Evolutionary conservation across 2,329 filamentous ascomycete genomes (phyloP), one percentile per base, ranked within the genome.

Genomic region (Ramularia collo-cygni): DNA sequence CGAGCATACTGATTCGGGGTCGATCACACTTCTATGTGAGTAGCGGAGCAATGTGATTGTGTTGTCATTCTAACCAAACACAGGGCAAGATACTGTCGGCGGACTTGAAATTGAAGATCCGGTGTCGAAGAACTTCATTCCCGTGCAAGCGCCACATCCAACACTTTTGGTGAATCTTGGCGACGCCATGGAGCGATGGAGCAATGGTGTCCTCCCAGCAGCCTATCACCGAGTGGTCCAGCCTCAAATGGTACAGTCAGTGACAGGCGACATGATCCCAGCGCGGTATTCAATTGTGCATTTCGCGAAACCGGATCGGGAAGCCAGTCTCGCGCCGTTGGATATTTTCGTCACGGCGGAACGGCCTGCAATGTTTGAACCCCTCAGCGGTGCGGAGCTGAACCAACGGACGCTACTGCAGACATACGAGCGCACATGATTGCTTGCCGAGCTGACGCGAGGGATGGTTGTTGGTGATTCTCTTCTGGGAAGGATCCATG

Each of bases 91-190:
- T 32, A n/a, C 21, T 13, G 38, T 34, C 4, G 42, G 45, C n/a
- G 45, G 45, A 12, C 29, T 47, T 27, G 45, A 47, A 28, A 40
- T 47, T 21, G 42, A 45, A 21, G 45, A 47, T 37, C 38, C 37
- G 9, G 24, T 33, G 8, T 29, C 43, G 9, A 17, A 30, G 18
- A n/a, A 21, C 7, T 42, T 46, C 28, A 37, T 46, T 17, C 27
- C 39, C 7, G 43, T 46, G n/a, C 29, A 8, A 8, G 31, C 24
- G 14, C 37, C 37, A 18, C 33, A 36, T 3, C 41, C 44, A 8
- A 38, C 37, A n/a, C 35, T 40, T 4, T 28, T 48, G 8, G 34
- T 48, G 2, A 48, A 45, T 26, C 35, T 48, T 9, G 42, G 45
- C 14, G 45, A 48, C 26, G 37, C 42, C 9, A 40, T 48, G 38